Evolutionary conservation across 2,329 filamentous ascomycete species (phyloP), one percentile per base, ranked within the genome.

Genomic region (Polytolypa hystricis): DNA sequence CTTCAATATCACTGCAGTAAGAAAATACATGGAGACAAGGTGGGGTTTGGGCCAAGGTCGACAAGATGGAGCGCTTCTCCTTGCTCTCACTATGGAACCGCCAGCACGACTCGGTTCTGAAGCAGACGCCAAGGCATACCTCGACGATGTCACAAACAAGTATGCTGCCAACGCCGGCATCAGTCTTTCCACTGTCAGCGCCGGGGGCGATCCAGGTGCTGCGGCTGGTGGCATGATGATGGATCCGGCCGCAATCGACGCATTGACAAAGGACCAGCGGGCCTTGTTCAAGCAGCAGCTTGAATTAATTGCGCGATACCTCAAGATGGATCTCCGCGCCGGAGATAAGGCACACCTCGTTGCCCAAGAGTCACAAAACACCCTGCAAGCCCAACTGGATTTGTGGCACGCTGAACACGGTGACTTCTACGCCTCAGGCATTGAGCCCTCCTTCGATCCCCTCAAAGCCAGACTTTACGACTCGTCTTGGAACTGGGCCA

Each of bases 401-500:
- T 71, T 96, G 15, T 98, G 91, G 91, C 84, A 79, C 47, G 77
- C 84, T 3, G 91, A 98, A 61, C 91, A 98, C 54, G 91, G 91
- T 42, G 91, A 98, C 45, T 84, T 94, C 62, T 98, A 98, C 56
- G 91, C 91, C 15, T 70, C 83, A 17, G 91, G 91, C 35, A 96
- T 98, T 46, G 84, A 93, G 61, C 91, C 91, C 8, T 80, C 86
- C 14, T 98, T 98, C 65, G 93, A 83, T 55, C 70, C 84, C 4
- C 76, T 96, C 44, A 98, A 98, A 63, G 91, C 91, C 20, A 82
- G 91, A 56, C 79, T 91, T 7, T 98, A 98, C 65, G 91, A 98
- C 60, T 96, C 91, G 0, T 93, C 86, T 0, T 98, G 91, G 91
- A 98, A 98, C 62, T 98, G 91, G 91, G 91, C 86, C 43, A 81